Evolutionary conservation across 768 basidiomycete species (phyloP), one percentile per base, ranked within the genome.

Genomic region (Tylopilus sp.): DNA sequence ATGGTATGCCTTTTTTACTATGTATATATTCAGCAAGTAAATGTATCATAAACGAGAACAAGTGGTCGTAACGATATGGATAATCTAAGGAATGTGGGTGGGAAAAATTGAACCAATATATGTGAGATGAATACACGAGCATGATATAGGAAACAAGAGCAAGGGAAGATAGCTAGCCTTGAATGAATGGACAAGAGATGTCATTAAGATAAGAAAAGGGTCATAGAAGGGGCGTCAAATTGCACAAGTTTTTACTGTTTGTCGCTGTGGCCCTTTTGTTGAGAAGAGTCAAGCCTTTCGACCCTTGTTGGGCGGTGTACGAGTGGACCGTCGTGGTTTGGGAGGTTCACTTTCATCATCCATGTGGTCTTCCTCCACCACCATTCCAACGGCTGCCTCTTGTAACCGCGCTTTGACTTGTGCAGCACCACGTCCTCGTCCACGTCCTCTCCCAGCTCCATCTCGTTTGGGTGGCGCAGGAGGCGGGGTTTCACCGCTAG

Each of bases 221-320:
- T 23, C 44, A 31, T 51, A 44, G 11, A 49, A 47, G 31, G 17
- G 49, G 23, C n/a, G 26, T 52, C 30, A 44, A 28, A 22, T 15
- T 3, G 36, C 20, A 8, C 28, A 6, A 33, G 20, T 2, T 28
- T 35, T 31, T 2, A n/a, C n/a, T n/a, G n/a, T 36, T 6, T 35
- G 12, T 31, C 11, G 18, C 22, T 20, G 8, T 46, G 21, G 21
- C n/a, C 20, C 26, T 12, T 36, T n/a, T 8, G n/a, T n/a, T n/a
- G n/a, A n/a, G 42, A 38, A 31, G 36, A 5, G n/a, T 52, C 21
- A 66, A 26, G 25, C 53, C 41, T 20, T 48, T 18, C 60, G 62
- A 30, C 59, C 59, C 55, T 71, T 75, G 59, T 68, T 65, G 17
- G 70, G 68, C 3, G 65, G 52, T 18, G 67, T 60, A 26, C 73